Conservation (phyloP, 805 yeast genomes). For the Myxozyma monticola region DNA sequence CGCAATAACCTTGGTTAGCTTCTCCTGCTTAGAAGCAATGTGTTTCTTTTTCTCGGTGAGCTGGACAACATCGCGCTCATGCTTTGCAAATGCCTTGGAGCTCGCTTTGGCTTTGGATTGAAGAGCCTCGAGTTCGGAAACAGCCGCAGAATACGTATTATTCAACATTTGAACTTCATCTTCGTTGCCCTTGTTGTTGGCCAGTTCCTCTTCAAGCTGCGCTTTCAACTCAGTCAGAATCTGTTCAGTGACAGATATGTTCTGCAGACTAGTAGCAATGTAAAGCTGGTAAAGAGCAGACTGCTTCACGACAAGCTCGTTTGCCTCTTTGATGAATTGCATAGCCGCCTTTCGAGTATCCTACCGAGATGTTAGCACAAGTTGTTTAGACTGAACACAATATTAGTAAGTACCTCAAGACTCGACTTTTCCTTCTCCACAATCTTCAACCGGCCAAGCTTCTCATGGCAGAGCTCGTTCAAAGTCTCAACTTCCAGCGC, state of each 20-base stretch:
- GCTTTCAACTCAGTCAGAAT: slow-evolving; percentile 44
- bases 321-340: slow-evolving; percentile 63
- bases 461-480: slow-evolving; percentile 78
- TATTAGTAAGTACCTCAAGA: slow-evolving; percentile 33
- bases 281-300: slow-evolving; percentile 56
- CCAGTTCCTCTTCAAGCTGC: slow-evolving; percentile 47
- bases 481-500: slow-evolving; percentile 63
- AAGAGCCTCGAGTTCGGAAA: slow-evolving; percentile 30
- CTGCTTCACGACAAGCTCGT: slow-evolving; percentile 52
- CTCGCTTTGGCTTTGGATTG: slow-evolving; percentile 38
- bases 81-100: slow-evolving; percentile 38
- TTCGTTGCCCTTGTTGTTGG: slow-evolving; percentile 45
- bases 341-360: slow-evolving; percentile 67
- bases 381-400: background rate
- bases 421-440: slow-evolving; percentile 72
- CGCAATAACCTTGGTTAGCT: slow-evolving; percentile 55
- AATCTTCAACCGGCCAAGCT: slow-evolving; percentile 73
- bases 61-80: slow-evolving; percentile 62
- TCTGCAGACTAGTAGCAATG: slow-evolving; percentile 41
- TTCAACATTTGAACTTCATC: slow-evolving; percentile 41
- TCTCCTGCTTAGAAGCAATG: slow-evolving; percentile 56
- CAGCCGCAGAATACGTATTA: slow-evolving; percentile 25
- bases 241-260: slow-evolving; percentile 44
- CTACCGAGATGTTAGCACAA: slow-evolving; percentile 41
- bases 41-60: slow-evolving; percentile 77